These are phyloP conservation scores for Saccharomycopsis hybrid DNA, from an alignment of 1,139 yeast genomes.

Conservation along the genomic window DNA sequence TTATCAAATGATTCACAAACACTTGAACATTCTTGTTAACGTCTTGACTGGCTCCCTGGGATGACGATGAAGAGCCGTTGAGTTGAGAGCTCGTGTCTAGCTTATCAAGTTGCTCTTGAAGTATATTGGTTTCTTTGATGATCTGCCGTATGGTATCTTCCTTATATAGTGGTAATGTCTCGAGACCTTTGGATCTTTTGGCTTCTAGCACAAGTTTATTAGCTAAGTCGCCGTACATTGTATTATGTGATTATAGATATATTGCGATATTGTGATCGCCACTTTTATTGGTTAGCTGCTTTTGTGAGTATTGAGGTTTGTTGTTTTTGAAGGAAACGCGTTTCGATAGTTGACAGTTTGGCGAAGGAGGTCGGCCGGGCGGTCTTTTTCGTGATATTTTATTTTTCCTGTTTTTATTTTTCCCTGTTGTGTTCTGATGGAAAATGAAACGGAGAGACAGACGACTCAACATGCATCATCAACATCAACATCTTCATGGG, in stretches of 20 bases:
- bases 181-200: slow-evolving; percentile 63
- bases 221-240: slow-evolving; percentile 87
- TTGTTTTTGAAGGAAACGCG: no score
- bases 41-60: slow-evolving; percentile 8
- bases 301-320: no score
- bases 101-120: slow-evolving; percentile 46
- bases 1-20: slow-evolving; percentile 74
- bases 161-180: slow-evolving; percentile 66
- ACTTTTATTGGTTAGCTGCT: no score
- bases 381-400: no score
- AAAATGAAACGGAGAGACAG: no score
- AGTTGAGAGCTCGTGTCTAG: slow-evolving; percentile 25
- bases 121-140: slow-evolving; percentile 49
- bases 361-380: no score
- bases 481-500: no score
- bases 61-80: slow-evolving; percentile 21
- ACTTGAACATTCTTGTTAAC: slow-evolving; percentile 57
- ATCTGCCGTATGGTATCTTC: slow-evolving; percentile 63
- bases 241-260: background rate
- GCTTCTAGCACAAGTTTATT: slow-evolving; percentile 80
- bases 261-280: no score
- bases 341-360: no score
- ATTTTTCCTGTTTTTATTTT: no score
- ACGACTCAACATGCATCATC: no score
- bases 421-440: no score